Percentiles rank a stretch among this genome's conserved stretches.
phyloP scores from a whole-genome alignment of 805 yeast genomes.

The Myxozyma neotropica region DNA sequence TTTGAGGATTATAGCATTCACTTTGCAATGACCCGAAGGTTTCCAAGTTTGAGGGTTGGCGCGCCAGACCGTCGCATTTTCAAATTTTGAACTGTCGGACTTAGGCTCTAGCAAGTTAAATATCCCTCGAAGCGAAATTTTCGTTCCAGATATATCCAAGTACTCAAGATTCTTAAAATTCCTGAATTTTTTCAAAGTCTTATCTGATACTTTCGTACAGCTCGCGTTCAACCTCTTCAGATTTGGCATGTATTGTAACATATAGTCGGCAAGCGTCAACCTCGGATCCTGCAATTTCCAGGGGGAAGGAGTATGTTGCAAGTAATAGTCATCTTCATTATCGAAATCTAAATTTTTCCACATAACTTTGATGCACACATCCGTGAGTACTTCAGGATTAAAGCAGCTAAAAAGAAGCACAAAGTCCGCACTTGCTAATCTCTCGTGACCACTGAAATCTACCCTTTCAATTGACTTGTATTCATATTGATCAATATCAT shows the following conservation, averaged over 20 bases:
- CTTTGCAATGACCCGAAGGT: not conserved
- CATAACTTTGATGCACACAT: slow-evolving; percentile 4
- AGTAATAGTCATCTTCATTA: not conserved
- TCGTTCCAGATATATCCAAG: slow-evolving; percentile 10
- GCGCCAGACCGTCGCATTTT: not conserved
- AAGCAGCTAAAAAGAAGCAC: not conserved
- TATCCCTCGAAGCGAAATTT: not conserved
- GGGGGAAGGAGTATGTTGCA: not conserved
- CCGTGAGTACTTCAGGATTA: slow-evolving; percentile 9
- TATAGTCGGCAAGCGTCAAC: not conserved
- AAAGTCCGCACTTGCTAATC: not conserved
- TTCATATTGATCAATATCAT: slow-evolving; percentile 1
- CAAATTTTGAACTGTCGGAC: not conserved
- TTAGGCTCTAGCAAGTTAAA: not conserved
- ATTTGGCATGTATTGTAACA: slow-evolving; percentile 2
- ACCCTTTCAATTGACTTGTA: slow-evolving; percentile 6
- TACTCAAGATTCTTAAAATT: slow-evolving; percentile 1
- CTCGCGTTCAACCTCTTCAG: slow-evolving; percentile 8
- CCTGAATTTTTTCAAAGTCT: not conserved
- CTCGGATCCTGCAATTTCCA: not conserved
- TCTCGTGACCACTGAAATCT: slow-evolving; percentile 2
- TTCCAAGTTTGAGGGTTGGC: not conserved
- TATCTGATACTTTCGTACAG: slow-evolving; percentile 7
- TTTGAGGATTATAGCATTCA: slow-evolving; percentile 7
- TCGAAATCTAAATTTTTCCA: slow-evolving; percentile 1